Conservation (phyloP, 805 yeast species). For the Brettanomyces naardenensis region DNA sequence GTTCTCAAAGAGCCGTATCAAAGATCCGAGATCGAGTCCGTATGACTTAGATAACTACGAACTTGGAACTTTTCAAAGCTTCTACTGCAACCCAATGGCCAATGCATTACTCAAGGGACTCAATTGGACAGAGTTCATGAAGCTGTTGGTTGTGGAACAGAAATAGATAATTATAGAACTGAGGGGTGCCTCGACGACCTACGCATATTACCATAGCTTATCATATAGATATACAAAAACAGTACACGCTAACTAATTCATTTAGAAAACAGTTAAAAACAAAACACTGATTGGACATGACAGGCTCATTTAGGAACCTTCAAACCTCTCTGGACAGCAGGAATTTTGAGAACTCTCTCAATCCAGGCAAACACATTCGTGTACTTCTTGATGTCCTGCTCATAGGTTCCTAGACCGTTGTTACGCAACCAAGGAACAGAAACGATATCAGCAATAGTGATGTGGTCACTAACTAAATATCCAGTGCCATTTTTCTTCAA, state of each 20-base stretch:
- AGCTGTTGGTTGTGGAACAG: conserved; percentile 1
- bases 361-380: conserved; percentile 36
- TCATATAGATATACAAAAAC: not conserved
- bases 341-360: conserved; percentile 24
- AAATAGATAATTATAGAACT: not conserved
- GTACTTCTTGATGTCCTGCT: conserved; percentile 19
- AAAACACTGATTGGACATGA: too few relatives aligned
- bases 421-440: conserved; percentile 35
- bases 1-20: conserved; percentile 27
- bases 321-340: conserved; percentile 28
- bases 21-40: conserved; percentile 10
- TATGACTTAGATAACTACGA: conserved; percentile 31
- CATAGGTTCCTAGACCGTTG: conserved; percentile 11
- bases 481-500: conserved; percentile 40
- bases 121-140: conserved; percentile 23
- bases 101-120: conserved; percentile 28
- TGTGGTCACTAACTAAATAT: conserved; percentile 51
- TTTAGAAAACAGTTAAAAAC: not conserved
- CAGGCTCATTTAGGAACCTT: conserved; percentile 13
- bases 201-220: too few relatives aligned
- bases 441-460: conserved; percentile 53
- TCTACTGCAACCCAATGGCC: conserved; percentile 32
- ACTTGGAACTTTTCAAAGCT: conserved; percentile 28
- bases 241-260: not conserved
- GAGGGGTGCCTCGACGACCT: too few relatives aligned